These are phyloP conservation scores for Coniophora puteana DNA, from an alignment of 1,284 basidiomycete genomes.

Conservation along the genomic window DNA sequence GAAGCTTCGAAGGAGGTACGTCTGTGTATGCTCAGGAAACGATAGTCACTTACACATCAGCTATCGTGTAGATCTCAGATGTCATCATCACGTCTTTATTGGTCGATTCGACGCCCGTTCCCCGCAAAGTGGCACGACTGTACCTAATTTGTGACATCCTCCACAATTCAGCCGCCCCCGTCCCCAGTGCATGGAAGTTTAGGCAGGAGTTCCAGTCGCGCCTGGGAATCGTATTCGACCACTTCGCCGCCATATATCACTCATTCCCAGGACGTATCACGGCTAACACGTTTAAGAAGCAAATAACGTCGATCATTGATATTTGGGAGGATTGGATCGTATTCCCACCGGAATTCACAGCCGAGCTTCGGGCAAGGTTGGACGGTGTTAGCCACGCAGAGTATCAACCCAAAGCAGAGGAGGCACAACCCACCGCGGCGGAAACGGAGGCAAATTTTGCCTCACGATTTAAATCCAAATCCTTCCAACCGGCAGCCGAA, in stretches of 20 bases:
- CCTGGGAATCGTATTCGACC: constrained; percentile 88
- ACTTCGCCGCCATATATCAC: constrained; percentile 88
- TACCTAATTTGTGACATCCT: constrained; percentile 97
- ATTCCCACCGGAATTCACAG: constrained; percentile 80
- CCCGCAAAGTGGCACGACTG: constrained; percentile 92
- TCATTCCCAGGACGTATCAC: constrained; percentile 91
- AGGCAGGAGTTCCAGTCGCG: constrained; percentile 87
- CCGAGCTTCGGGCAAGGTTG: constrained; percentile 66
- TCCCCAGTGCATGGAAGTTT: constrained; percentile 93
- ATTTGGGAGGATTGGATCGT: constrained; percentile 98
- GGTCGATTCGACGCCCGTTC: constrained; percentile 87
- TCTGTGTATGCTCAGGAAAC: constrained; percentile 1
- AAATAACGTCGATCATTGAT: constrained; percentile 81
- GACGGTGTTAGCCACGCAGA: constrained; percentile 50
- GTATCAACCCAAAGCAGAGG: constrained; percentile 24
- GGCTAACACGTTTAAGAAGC: constrained; percentile 89
- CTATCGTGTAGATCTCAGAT: constrained; percentile 83
- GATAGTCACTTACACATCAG: constrained; percentile 8
- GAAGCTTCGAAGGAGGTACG: constrained; percentile 87
- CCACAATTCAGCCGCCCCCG: constrained; percentile 88
- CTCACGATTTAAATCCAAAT: constrained; percentile 74
- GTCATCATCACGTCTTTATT: constrained; percentile 82
- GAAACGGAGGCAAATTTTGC: constrained; percentile 33
- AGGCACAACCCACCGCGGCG: constrained; percentile 25
- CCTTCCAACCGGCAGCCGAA: constrained; percentile 64